Conservation (phyloP, 2,329 filamentous ascomycete species). For the Aspergillus thermomutatus region DNA sequence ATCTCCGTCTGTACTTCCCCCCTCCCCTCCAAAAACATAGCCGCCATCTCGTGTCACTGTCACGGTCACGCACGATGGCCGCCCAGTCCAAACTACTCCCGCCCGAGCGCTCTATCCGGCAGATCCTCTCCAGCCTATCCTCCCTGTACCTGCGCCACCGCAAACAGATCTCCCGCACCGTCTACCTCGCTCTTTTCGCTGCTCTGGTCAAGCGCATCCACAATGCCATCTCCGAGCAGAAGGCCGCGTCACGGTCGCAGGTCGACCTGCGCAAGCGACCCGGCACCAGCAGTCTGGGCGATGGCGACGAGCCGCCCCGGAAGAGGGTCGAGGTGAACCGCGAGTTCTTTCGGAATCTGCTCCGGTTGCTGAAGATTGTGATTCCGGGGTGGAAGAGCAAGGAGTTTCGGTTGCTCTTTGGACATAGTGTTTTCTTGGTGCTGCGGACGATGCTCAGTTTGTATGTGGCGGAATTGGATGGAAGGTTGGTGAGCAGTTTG, state of each 20-base stretch:
- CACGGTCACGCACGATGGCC: constrained; percentile 56
- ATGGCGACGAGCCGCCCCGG: constrained; percentile 39
- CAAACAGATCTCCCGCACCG: constrained; percentile 74
- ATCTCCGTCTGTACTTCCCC: background rate
- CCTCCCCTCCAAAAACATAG: background rate
- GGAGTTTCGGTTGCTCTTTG: constrained; percentile 79
- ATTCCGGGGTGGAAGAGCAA: constrained; percentile 87
- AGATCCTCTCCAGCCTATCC: constrained; percentile 64
- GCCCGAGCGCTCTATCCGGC: constrained; percentile 62
- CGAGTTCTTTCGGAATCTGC: constrained; percentile 75
- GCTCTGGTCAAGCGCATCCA: constrained; percentile 83
- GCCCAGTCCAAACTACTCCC: constrained; percentile 69
- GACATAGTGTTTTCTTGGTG: constrained; percentile 90
- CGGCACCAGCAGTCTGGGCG: constrained; percentile 39
- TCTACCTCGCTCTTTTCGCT: constrained; percentile 79
- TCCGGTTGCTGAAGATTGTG: constrained; percentile 77
- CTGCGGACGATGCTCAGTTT: constrained; percentile 87
- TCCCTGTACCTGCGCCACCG: constrained; percentile 74
- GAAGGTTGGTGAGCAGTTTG: constrained; percentile 83
- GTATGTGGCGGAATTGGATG: constrained; percentile 95
- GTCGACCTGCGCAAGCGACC: constrained; percentile 57
- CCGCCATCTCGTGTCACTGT: constrained; percentile 9
- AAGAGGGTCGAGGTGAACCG: constrained; percentile 91
- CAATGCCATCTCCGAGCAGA: constrained; percentile 88
- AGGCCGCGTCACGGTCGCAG: constrained; percentile 71